Evolutionary conservation across 2,329 filamentous ascomycete genomes (phyloP), one percentile per base, ranked within the genome.

Genomic region (Sclerotinia nivalis): DNA sequence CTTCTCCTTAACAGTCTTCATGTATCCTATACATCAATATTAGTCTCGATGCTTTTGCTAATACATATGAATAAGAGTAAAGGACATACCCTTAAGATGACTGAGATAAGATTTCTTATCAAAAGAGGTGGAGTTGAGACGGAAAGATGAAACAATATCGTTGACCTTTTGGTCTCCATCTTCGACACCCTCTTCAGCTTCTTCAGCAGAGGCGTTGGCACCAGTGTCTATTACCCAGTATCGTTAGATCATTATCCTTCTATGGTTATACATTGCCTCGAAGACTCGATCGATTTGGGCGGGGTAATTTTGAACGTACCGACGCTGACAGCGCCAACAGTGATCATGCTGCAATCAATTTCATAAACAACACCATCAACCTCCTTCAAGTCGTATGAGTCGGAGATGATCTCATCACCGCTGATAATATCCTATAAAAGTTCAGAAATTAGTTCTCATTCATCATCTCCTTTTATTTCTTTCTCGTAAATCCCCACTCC

Each of bases 141-240:
- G 93, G 91, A 98, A 98, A 78, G 92, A 92, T 86, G 94, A 86
- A 81, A 97, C 88, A 73, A 98, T 89, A 84, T 99, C 94, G 86
- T 97, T 96, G 84, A 97, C 94, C 80, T 89, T 88, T 83, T 90
- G 82, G 71, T 82, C 81, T 61, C 76, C 69, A 77, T 96, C 93
- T 64, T 97, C 94, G 77, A 89, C 77, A 74, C 81, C 91, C 77
- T 94, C 93, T 28, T 68, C 66, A 0, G 90, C 92, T 69, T 85
- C 95, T 86, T 98, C 96, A 73, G 96, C 94, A 77, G 95, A 98
- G 77, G 96, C 92, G 84, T 99, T 99, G 86, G 94, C 96, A 82
- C 96, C 96, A 78, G 87, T 96, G 82, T 96, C 91, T 93, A 70
- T 45, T 69, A 56, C 37, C 5, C 15, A 25, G 31, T 7, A 10